These are phyloP conservation scores for Oropetium thomaeum DNA, from an alignment of 176 grass and related monocot species.

Conservation along the genomic window DNA sequence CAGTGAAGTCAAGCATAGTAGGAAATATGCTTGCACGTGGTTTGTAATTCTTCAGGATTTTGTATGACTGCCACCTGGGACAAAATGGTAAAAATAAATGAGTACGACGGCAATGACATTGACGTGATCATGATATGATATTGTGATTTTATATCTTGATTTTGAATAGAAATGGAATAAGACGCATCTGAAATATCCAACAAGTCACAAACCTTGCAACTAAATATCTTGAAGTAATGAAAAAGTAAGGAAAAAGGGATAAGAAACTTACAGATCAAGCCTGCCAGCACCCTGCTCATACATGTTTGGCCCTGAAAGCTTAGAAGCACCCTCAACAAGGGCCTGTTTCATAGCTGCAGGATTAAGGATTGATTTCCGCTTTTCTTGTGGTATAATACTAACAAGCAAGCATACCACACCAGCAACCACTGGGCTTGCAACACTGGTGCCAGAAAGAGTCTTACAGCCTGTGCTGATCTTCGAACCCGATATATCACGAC, in stretches of 20 bases:
- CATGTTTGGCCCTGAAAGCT: conserved; percentile 88
- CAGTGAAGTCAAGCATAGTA: conserved; percentile 70
- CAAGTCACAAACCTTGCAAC: conserved; percentile 1
- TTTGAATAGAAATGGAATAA: not conserved
- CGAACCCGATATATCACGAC: conserved; percentile 96
- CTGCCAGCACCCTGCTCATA: conserved; percentile 95
- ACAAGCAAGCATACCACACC: conserved; percentile 90
- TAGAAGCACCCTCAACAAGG: conserved; percentile 96
- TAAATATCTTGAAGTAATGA: not conserved
- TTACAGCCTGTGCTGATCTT: conserved; percentile 99
- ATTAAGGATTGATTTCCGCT: conserved; percentile 72
- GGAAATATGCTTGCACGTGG: conserved; percentile 90
- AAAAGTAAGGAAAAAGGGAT: not conserved
- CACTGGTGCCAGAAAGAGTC: conserved; percentile 95
- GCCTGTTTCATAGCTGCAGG: conserved; percentile 97
- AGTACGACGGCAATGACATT: no score
- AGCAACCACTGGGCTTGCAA: conserved; percentile 94
- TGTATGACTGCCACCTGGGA: conserved; percentile 82
- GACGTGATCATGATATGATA: not conserved
- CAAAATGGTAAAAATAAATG: conserved; percentile 27
- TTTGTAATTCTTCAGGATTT: conserved; percentile 85
- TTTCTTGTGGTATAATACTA: conserved; percentile 73
- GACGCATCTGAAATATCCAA: not conserved
- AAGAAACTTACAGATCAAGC: conserved; percentile 89
- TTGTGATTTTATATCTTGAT: not conserved